Base-by-base conservation (phyloP, 306 rosid species). In the Psophocarpus tetragonolobus region DNA sequence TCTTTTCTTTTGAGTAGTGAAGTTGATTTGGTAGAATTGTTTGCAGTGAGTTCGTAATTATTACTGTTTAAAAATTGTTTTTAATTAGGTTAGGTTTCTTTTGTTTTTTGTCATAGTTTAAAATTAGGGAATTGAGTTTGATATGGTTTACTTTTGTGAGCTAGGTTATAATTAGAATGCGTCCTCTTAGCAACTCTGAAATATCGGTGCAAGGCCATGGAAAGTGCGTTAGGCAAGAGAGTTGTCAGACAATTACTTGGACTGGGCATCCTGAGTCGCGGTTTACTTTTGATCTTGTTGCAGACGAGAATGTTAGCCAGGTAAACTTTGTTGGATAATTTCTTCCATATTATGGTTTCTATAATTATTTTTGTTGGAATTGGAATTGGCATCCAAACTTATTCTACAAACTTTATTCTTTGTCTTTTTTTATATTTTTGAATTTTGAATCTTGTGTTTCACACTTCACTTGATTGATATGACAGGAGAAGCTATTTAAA, bases 281-380 rank as follows among this genome's bases (percentile, higher is more conserved):
- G 3, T 95, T 87, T 75, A 95, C 99, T 1, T 95, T 95, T 82
- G 99, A 95, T 76, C 66, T 91, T 64, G 99, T 95, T 86, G 97
- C 99, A 44, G 99, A 95, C 56, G 99, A 95, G 91, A 84, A 84
- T 57, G 94, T 91, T 81, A 90, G 90, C 91, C 98, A 95, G 97
- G 99, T 89, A 83, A 47, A 14, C 6, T 84, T 68, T 65, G 62
- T 58, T 63, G 10, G 32, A 32, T 47, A 11, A 23, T 75, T 74
- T 26, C 32, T 23, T 38, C 38, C 15, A 29, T 76, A 42, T 27
- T 14, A 51, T 61, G 63, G 47, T 35, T 47, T 26, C 9, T 24
- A 14, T 67, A 6, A 15, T 57, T n/a, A 3, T 0, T 72, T 32
- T 44, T 21, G 41, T 12, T 75, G 6, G 20, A 61, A 38, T 39